Percentiles rank a stretch among this genome's conserved stretches.
These are phyloP conservation scores for Sclerotinia trifoliorum DNA, from an alignment of 2,329 filamentous ascomycete species.

Conservation along the genomic window DNA sequence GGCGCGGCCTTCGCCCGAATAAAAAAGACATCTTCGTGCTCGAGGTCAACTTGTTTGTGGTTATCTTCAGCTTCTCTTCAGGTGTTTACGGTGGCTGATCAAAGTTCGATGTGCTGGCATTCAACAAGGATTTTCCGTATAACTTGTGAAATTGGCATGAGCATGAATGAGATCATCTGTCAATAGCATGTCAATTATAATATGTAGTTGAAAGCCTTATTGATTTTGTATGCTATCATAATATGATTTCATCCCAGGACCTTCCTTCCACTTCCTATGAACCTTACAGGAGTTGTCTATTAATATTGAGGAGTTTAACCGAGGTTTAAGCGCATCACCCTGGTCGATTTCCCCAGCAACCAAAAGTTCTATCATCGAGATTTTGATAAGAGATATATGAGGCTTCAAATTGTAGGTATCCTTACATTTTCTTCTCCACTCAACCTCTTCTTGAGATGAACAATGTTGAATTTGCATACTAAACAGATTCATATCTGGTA, in stretches of 20 bases:
- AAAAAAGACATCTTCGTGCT: constrained; percentile 62
- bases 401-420: neutral
- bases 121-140: constrained; percentile 20
- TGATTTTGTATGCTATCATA: constrained; percentile 14
- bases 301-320: constrained; percentile 16
- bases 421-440: neutral
- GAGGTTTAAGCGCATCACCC: constrained; percentile 3
- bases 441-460: neutral
- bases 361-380: neutral
- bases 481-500: neutral
- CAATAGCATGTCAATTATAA: constrained; percentile 16
- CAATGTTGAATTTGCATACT: neutral
- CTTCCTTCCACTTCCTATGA: constrained; percentile 20
- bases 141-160: constrained; percentile 20
- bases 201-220: constrained; percentile 14
- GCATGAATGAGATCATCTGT: constrained; percentile 10
- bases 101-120: constrained; percentile 24
- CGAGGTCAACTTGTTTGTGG: constrained; percentile 22
- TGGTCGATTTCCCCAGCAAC: constrained; percentile 18
- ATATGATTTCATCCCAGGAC: constrained; percentile 20
- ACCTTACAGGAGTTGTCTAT: neutral
- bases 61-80: constrained; percentile 17
- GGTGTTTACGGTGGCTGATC: constrained; percentile 27
- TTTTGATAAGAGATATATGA: neutral
- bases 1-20: constrained; percentile 60